Base-by-base conservation (phyloP, 306 rosid genomes). In the Begonia masoniana region DNA sequence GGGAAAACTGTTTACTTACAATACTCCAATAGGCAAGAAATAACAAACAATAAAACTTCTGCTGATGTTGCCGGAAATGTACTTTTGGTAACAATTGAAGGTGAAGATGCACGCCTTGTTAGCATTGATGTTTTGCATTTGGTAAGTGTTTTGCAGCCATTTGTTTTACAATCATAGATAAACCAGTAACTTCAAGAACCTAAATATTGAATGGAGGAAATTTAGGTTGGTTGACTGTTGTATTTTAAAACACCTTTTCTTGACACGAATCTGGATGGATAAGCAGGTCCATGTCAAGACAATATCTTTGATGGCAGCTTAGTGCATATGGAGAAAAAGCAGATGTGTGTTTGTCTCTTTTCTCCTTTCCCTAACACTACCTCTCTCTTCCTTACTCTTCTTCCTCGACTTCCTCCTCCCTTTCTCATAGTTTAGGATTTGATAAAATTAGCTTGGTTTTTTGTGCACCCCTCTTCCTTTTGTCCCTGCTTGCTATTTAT, bases 281-380 rank as follows among this genome's bases (percentile, higher is more conserved):
- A 93, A 72, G 96, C 99, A 92, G 99, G 99, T 85, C 93, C 76
- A 72, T 92, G 75, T 77, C 93, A 86, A 81, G 95, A 88, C 77
- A 79, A 81, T 79, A 86, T 92, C 84, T 79, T 83, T 80, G 84
- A 83, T 87, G 99, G 99, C 93, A 87, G 99, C 96, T 87, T 92
- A 92, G 86, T 83, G 99, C 99, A 75, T 92, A 71, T 64, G 94
- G 96, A 79, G 99, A 92, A 86, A 83, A 83, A 79, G 96, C 96
- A 72, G 86, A 74, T 91, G 99, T 77, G 96, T 92, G 99, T 92
- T 92, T 82, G 96, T 92, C 85, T 92, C 87, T 76, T 92, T 86
- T 87, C 95, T 92, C 96, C 96, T 83, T 83, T 69, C 83, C 96
- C 79, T 92, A 83, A 74, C 79, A 72, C 83, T 77, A 69, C 81